A percentile compares a stretch with the other conserved stretches of the same genome.
phyloP scores from a whole-genome alignment of 1,284 basidiomycete genomes.

The Marasmius oreades region DNA sequence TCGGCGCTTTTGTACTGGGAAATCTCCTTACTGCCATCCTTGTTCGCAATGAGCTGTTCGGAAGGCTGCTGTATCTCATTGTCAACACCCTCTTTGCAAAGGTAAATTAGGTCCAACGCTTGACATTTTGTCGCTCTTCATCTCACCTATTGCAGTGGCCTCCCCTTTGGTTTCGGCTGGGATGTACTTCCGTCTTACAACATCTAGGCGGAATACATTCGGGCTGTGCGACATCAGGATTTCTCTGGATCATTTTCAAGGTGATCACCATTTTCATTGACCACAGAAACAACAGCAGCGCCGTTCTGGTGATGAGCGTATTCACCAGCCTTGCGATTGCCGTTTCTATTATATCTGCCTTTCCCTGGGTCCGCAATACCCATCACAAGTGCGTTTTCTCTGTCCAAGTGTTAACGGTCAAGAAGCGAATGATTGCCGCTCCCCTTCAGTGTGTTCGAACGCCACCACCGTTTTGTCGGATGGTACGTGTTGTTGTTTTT shows the following conservation, averaged over 20 bases:
- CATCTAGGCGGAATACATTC: conserved; percentile 71
- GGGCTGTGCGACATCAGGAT: conserved; percentile 63
- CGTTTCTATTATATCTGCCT: conserved; percentile 57
- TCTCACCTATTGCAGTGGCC: conserved; percentile 48
- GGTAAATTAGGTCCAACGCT: conserved; percentile 44
- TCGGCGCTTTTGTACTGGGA: conserved; percentile 59
- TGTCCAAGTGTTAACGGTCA: too few relatives aligned
- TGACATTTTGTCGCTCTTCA: conserved; percentile 58
- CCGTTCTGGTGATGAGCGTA: conserved; percentile 56
- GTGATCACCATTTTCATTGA: conserved; percentile 50
- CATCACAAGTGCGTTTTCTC: conserved; percentile 56
- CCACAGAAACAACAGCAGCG: conserved; percentile 48
- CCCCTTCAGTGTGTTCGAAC: conserved; percentile 53
- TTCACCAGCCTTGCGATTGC: conserved; percentile 54
- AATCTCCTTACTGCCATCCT: conserved; percentile 51
- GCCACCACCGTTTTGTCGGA: conserved; percentile 67
- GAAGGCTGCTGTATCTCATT: conserved; percentile 53
- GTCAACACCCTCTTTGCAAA: conserved; percentile 62
- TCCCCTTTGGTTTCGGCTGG: conserved; percentile 57
- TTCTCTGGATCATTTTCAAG: conserved; percentile 61
- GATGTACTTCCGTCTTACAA: conserved; percentile 59
- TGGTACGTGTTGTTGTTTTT: conserved; percentile 46
- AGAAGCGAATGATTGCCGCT: neutral
- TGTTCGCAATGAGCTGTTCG: conserved; percentile 59
- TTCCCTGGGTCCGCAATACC: conserved; percentile 65